Percentiles rank a stretch among this genome's conserved stretches.
Evolutionary conservation across 805 yeast genomes (phyloP).

Genomic region (Candida berthetii): DNA sequence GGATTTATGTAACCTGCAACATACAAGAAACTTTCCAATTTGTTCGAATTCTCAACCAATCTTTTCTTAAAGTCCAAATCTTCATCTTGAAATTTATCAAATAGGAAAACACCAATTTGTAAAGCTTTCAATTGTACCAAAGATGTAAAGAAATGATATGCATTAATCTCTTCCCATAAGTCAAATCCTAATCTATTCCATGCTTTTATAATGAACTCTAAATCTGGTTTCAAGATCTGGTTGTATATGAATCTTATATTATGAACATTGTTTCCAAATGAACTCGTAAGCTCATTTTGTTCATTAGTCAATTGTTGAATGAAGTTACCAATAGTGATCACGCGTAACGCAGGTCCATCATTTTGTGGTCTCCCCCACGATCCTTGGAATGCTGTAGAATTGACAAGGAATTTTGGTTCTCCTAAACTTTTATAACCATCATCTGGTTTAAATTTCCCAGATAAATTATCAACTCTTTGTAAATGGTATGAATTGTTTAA

Average conservation of each 20-base stretch:
- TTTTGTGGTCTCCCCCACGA: conserved; percentile 95
- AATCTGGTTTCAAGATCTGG: conserved; percentile 60
- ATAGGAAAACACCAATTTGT: conserved; percentile 42
- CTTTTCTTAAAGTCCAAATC: conserved; percentile 9
- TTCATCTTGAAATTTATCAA: conserved; percentile 23
- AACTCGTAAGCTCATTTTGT: neutral
- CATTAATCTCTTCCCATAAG: conserved; percentile 85
- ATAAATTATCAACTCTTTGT: conserved; percentile 63
- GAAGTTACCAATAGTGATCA: conserved; percentile 55
- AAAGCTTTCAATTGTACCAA: conserved; percentile 70
- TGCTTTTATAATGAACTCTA: conserved; percentile 49
- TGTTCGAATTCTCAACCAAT: conserved; percentile 8
- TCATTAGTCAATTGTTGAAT: conserved; percentile 32
- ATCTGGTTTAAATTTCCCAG: conserved; percentile 52
- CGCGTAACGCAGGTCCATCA: conserved; percentile 89
- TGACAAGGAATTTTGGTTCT: conserved; percentile 80
- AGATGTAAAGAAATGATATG: conserved; percentile 75
- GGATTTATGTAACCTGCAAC: conserved; percentile 29
- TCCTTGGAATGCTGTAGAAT: conserved; percentile 55
- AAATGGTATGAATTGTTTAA: conserved; percentile 49
- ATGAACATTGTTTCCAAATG: conserved; percentile 22
- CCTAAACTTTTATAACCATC: conserved; percentile 57
- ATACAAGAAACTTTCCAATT: conserved; percentile 19
- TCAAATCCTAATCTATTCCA: conserved; percentile 77
- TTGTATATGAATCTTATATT: conserved; percentile 31